A percentile compares a stretch with the other conserved stretches of the same genome.
Conservation (phyloP, 768 basidiomycete species). For the Lentinus brumalis region DNA sequence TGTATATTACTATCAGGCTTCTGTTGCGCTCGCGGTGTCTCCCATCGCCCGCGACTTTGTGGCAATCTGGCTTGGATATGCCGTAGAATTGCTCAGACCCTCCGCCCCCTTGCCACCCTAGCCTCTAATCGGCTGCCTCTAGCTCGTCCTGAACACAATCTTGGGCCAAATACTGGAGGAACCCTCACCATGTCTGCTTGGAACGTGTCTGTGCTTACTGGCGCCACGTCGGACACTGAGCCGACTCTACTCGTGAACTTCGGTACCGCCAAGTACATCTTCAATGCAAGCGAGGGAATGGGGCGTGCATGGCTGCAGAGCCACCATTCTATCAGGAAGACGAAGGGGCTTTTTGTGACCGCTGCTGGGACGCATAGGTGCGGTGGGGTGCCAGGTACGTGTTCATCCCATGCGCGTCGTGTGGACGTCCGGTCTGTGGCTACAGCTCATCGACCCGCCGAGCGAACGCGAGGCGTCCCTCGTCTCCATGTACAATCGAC, state of each 20-base stretch:
- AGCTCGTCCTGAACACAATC: no score
- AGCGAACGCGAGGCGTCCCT: not conserved
- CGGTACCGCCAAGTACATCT: slow-evolving; percentile 80
- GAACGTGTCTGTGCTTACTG: slow-evolving; percentile 61
- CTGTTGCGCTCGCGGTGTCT: not conserved
- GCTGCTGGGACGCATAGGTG: slow-evolving; percentile 60
- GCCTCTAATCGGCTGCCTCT: not conserved
- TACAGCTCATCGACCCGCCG: not conserved
- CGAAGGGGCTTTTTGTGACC: slow-evolving; percentile 73
- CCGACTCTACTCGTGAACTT: slow-evolving; percentile 76
- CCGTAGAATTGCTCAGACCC: slow-evolving; percentile 1
- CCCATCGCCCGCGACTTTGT: not conserved
- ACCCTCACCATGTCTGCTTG: slow-evolving; percentile 36
- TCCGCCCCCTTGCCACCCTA: not conserved
- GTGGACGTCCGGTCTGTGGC: slow-evolving; percentile 1
- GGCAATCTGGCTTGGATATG: slow-evolving; percentile 18
- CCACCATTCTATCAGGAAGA: slow-evolving; percentile 62
- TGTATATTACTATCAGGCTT: not conserved
- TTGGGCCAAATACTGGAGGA: not conserved
- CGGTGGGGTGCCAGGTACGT: slow-evolving; percentile 74
- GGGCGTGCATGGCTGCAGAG: slow-evolving; percentile 74
- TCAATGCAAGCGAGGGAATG: slow-evolving; percentile 85
- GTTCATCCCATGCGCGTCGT: not conserved
- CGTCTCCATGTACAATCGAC: slow-evolving; percentile 3
- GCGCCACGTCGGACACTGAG: slow-evolving; percentile 75